Evolutionary conservation across 257 asterid genomes (phyloP).

Genomic region (Coffea eugenioides): DNA sequence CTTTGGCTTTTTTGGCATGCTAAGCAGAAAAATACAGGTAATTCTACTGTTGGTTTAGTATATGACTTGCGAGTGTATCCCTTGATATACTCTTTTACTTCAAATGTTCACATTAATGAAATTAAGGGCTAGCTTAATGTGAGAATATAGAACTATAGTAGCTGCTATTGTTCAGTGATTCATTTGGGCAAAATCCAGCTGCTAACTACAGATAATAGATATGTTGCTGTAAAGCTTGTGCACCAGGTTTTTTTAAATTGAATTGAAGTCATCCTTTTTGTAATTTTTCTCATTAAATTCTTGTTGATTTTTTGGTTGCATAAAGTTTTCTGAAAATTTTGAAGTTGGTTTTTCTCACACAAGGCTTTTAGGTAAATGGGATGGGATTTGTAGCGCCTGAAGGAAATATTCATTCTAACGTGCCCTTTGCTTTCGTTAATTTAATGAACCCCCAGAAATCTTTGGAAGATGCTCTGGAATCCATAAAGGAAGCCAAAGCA

Average conservation of each 20-base stretch:
- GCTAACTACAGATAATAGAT: too few species aligned
- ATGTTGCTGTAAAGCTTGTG: background rate
- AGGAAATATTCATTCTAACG: background rate
- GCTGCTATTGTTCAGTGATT: too few species aligned
- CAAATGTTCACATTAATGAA: background rate
- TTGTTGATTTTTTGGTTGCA: background rate
- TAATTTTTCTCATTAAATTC: background rate
- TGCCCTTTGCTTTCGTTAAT: background rate
- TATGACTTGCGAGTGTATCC: background rate
- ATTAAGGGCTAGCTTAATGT: background rate
- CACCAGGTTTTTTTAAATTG: background rate
- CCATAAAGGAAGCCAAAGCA: slow-evolving; percentile 62
- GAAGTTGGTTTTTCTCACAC: background rate
- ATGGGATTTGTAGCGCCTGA: background rate
- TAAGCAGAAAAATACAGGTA: too few species aligned
- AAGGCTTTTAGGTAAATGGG: background rate
- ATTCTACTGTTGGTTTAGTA: too few species aligned
- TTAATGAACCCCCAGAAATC: slow-evolving; percentile 55
- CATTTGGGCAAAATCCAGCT: too few species aligned
- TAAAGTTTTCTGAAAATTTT: background rate
- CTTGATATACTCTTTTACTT: background rate
- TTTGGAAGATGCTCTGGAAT: slow-evolving; percentile 78
- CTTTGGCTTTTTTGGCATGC: too few species aligned
- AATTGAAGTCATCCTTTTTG: background rate
- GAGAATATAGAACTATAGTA: too few species aligned